phyloP scores from a whole-genome alignment of 2,329 filamentous ascomycete genomes.

The Orbilia blumenaviensis region DNA sequence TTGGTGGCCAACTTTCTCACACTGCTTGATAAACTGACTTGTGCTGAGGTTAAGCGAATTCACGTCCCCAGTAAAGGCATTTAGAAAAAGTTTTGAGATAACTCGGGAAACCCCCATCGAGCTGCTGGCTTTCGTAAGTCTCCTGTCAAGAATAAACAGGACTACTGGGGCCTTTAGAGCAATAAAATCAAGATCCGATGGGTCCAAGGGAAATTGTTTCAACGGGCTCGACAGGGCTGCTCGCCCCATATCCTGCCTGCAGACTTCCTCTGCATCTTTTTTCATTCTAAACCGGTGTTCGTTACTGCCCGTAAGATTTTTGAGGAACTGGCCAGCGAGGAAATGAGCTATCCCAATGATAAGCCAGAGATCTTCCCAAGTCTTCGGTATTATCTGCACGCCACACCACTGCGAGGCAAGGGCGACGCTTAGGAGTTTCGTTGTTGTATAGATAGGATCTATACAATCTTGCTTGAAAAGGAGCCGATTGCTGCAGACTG shows the following conservation, averaged over 20 bases:
- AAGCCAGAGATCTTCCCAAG: conserved; percentile 84
- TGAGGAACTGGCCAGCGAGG: conserved; percentile 94
- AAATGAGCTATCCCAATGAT: conserved; percentile 90
- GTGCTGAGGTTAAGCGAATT: conserved; percentile 75
- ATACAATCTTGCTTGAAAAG: conserved; percentile 86
- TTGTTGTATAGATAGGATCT: conserved; percentile 83
- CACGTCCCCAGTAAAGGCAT: conserved; percentile 83
- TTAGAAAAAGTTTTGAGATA: conserved; percentile 83
- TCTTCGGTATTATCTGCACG: conserved; percentile 86
- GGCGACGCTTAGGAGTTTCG: conserved; percentile 80
- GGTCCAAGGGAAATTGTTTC: conserved; percentile 73
- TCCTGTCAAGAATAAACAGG: conserved; percentile 90
- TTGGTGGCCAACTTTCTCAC: conserved; percentile 87
- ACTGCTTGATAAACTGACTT: conserved; percentile 80
- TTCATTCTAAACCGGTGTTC: conserved; percentile 93
- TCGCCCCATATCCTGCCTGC: conserved; percentile 78
- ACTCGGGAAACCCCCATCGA: conserved; percentile 85
- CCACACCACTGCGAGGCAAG: conserved; percentile 94
- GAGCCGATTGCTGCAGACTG: conserved; percentile 85
- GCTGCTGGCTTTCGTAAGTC: conserved; percentile 86
- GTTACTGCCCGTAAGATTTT: conserved; percentile 89
- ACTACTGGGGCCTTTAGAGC: conserved; percentile 88
- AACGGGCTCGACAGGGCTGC: conserved; percentile 63
- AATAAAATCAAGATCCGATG: conserved; percentile 89
- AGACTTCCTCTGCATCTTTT: conserved; percentile 79